A percentile compares a stretch with the other conserved stretches of the same genome.
phyloP scores from a whole-genome alignment of 345 rosid genomes.

The Ricinus communis region DNA sequence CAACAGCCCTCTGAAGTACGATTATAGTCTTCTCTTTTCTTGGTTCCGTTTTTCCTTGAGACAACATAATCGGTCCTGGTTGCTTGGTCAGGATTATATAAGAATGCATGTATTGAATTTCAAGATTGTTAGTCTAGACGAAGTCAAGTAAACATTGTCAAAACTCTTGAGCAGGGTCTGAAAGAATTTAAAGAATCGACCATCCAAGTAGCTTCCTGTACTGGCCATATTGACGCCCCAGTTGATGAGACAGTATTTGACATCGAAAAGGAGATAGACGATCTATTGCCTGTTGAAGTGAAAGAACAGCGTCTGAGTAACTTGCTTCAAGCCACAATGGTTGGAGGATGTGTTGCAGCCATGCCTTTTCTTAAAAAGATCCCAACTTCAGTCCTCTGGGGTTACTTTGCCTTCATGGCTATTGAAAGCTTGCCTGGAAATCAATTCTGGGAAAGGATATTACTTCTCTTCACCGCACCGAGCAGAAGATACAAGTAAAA shows the following conservation, averaged over 20 bases:
- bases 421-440: constrained; percentile 38
- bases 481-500: constrained; percentile 37
- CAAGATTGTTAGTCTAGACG: neutral
- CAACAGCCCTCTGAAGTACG: constrained; percentile 28
- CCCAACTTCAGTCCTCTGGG: constrained; percentile 39
- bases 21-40: neutral
- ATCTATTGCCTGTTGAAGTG: constrained; percentile 31
- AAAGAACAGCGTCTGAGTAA: constrained; percentile 32
- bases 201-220: constrained; percentile 32
- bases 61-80: no score
- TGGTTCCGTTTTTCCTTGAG: no score
- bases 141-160: neutral
- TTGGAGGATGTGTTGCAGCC: constrained; percentile 35
- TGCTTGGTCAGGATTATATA: neutral
- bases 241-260: constrained; percentile 34
- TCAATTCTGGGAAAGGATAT: constrained; percentile 35
- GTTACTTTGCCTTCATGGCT: constrained; percentile 37
- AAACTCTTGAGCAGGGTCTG: constrained; percentile 23
- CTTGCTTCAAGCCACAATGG: constrained; percentile 33
- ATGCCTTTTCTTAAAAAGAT: constrained; percentile 40
- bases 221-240: constrained; percentile 33
- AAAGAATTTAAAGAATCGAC: constrained; percentile 35
- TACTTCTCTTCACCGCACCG: constrained; percentile 35
- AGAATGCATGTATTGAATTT: neutral
- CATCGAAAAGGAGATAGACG: constrained; percentile 37